Evolutionary conservation across 805 yeast genomes (phyloP), one percentile per base, ranked within the genome.

Genomic region (Zygosaccharomyces bailii): DNA sequence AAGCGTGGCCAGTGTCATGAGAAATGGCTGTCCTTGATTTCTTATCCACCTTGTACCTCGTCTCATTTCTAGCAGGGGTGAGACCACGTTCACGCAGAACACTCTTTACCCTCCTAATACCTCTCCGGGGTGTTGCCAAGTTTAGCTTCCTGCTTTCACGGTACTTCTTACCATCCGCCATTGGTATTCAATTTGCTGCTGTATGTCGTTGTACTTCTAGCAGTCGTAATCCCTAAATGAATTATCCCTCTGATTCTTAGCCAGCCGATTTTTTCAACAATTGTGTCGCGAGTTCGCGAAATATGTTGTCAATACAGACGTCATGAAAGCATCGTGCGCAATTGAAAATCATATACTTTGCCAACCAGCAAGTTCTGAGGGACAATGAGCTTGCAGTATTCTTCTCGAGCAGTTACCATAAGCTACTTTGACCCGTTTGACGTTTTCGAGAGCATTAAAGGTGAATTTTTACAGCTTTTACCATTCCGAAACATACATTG

Each of bases 401-500:
- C 35, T 31, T 34, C 42, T 37, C 42, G 35, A 34, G 37, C 46
- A 27, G 46, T 60, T 6, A 33, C 44, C 8, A 50, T 63, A 16
- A 61, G 60, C 20, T 65, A 65, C 46, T 65, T 65, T 53, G 69
- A 65, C 48, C 69, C 69, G 1, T 62, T 65, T 49, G 63, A 57
- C 34, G 51, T 56, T 4, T 65, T 63, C 38, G 66, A 59, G 8
- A 52, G 54, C 20, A 50, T 65, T 2, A 52, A 52, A 39, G 46
- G 42, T n/a, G 66, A 64, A 43, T 56, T 65, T 23, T 31, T 53
- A 34, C 53, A 55, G 21, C 44, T 59, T 9, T 50, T 63, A 3
- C 67, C 67, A 6, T 49, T 64, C 14, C 53, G 52, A 24, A 62
- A 60, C 46, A 43, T 64, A 4, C 68, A 61, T 37, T 64, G 66